Percentiles rank a stretch among this genome's conserved stretches.
phyloP scores from a whole-genome alignment of 129 eudicot species.

The Sambucus nigra region DNA sequence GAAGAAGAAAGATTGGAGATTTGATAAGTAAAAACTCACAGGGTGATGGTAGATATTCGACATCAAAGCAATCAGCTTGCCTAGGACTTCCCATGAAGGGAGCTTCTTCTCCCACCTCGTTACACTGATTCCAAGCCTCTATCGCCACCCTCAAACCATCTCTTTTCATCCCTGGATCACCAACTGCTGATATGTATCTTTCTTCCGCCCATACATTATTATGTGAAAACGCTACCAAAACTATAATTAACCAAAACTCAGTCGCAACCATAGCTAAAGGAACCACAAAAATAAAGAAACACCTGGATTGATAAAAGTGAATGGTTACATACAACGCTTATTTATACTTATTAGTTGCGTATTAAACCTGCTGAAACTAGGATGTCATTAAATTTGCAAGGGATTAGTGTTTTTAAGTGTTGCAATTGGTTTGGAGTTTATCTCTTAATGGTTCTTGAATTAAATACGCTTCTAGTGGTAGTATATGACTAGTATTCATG shows the following conservation, averaged over 20 bases:
- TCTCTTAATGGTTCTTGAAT: too few relatives aligned
- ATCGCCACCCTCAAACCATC: slow-evolving; percentile 37
- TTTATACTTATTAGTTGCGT: too few relatives aligned
- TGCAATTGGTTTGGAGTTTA: too few relatives aligned
- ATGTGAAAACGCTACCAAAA: neutral
- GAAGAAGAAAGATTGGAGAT: neutral
- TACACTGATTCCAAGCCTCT: slow-evolving; percentile 56
- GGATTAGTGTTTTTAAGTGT: too few relatives aligned
- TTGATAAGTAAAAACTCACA: slow-evolving; percentile 7
- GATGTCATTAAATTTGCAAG: too few relatives aligned
- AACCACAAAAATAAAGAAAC: too few relatives aligned
- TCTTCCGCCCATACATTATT: neutral
- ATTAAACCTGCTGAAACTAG: too few relatives aligned
- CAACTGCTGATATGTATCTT: slow-evolving; percentile 24
- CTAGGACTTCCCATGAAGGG: slow-evolving; percentile 54
- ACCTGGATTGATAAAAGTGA: too few relatives aligned
- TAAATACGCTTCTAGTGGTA: too few relatives aligned
- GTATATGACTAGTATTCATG: too few relatives aligned
- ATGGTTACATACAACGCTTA: too few relatives aligned
- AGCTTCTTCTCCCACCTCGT: slow-evolving; percentile 46
- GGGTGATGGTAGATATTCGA: slow-evolving; percentile 11
- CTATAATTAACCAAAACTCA: neutral
- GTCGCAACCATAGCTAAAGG: too few relatives aligned
- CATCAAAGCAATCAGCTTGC: slow-evolving; percentile 47
- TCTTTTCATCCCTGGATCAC: slow-evolving; percentile 50